Evolutionary conservation across 106 monocot genomes (phyloP).

Genomic region (Phalaenopsis equestris): DNA sequence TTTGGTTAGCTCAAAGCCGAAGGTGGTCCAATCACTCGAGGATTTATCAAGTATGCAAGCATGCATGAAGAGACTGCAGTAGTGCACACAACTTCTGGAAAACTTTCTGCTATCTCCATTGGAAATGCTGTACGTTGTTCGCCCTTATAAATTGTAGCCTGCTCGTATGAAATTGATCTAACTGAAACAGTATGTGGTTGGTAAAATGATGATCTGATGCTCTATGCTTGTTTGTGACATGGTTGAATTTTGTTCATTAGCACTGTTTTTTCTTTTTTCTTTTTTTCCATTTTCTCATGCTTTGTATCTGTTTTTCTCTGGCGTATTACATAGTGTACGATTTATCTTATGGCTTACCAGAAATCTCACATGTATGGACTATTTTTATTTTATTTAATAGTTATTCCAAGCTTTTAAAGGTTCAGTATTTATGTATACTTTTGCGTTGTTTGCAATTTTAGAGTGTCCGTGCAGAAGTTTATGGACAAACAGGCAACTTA

Average conservation of each 20-base stretch:
- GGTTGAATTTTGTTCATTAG: background rate
- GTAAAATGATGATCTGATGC: background rate
- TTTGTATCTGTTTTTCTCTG: background rate
- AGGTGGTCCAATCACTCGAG: conserved; percentile 73
- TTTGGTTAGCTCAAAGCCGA: conserved; percentile 45
- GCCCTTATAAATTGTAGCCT: background rate
- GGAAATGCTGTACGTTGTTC: conserved; percentile 79
- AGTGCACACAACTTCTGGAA: conserved; percentile 53
- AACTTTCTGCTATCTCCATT: conserved; percentile 44
- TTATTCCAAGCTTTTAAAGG: background rate
- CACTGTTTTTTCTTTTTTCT: background rate
- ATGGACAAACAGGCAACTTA: conserved; percentile 46
- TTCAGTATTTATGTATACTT: background rate
- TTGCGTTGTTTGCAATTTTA: conserved; percentile 14
- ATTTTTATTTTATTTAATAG: background rate
- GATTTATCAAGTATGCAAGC: conserved; percentile 45
- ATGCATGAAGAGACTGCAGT: conserved; percentile 40
- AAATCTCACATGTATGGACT: background rate
- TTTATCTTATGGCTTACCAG: background rate
- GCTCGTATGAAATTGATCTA: background rate
- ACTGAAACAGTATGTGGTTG: background rate
- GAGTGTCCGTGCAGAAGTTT: conserved; percentile 55
- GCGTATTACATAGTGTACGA: background rate
- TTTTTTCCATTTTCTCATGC: background rate
- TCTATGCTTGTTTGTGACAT: background rate